These are phyloP conservation scores for Neurospora sp. DNA, from an alignment of 495 filamentous ascomycete genomes.

Conservation along the genomic window DNA sequence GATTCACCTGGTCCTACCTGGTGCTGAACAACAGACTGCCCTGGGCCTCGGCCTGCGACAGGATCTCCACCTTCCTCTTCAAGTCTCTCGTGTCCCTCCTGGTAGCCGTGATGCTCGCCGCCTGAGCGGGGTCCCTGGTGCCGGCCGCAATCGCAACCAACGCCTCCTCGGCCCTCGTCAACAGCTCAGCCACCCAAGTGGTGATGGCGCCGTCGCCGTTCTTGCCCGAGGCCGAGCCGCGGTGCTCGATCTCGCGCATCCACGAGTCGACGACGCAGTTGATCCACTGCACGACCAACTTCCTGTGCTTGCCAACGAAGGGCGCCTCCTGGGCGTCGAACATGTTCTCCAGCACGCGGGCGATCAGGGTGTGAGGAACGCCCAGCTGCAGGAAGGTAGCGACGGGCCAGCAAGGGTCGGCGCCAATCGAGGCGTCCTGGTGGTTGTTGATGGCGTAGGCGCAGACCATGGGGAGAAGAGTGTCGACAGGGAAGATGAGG, in stretches of 20 bases:
- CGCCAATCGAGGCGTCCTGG: conserved; percentile 49
- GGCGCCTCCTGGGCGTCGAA: conserved; percentile 78
- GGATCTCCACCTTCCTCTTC: conserved; percentile 19
- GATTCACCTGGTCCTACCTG: background rate
- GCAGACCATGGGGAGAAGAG: conserved; percentile 62
- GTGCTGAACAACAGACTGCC: conserved; percentile 16
- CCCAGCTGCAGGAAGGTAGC: conserved; percentile 69
- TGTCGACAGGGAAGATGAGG: conserved; percentile 62
- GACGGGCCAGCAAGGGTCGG: conserved; percentile 64
- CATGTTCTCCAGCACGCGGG: conserved; percentile 69
- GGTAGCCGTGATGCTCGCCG: conserved; percentile 20
- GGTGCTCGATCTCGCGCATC: conserved; percentile 32
- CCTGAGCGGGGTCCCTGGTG: conserved; percentile 15
- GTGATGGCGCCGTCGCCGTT: conserved; percentile 23
- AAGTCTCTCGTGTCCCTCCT: conserved; percentile 11
- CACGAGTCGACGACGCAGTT: conserved; percentile 26
- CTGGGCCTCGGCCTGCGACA: conserved; percentile 7
- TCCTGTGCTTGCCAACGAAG: conserved; percentile 52
- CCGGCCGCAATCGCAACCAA: conserved; percentile 13
- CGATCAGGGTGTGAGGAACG: conserved; percentile 63
- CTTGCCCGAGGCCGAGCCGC: conserved; percentile 23
- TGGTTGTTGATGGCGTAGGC: conserved; percentile 65
- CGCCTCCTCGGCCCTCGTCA: conserved; percentile 29
- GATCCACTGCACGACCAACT: conserved; percentile 34
- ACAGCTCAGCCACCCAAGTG: conserved; percentile 32